A percentile compares a stretch with the other conserved stretches of the same genome.
phyloP scores from a whole-genome alignment of 2,329 filamentous ascomycete species.

The Tolypocladium amazonense region DNA sequence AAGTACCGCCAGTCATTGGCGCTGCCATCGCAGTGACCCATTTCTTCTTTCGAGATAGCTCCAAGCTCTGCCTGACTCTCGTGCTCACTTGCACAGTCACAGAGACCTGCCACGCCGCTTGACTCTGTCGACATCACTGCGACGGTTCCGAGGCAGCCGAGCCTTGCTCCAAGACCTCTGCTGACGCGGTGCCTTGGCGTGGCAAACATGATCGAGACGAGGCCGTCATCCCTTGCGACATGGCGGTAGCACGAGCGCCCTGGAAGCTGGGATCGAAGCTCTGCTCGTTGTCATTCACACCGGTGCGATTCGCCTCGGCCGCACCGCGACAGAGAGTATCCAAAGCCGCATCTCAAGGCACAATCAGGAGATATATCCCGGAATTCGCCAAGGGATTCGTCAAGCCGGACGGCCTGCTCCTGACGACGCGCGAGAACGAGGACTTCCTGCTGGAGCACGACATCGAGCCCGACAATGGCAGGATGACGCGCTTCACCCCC shows the following conservation, averaged over 20 bases:
- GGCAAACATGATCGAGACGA: slow-evolving; percentile 7
- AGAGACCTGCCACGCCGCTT: not conserved
- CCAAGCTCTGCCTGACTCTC: not conserved
- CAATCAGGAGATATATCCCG: slow-evolving; percentile 11
- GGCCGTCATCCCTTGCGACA: slow-evolving; percentile 6
- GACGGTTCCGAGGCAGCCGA: not conserved
- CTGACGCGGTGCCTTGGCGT: not conserved
- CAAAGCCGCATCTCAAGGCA: not conserved
- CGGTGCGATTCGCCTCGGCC: slow-evolving; percentile 7
- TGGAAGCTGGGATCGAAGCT: not conserved
- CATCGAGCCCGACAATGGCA: slow-evolving; percentile 13
- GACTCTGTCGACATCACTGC: not conserved
- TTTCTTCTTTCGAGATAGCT: not conserved
- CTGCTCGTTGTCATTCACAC: not conserved
- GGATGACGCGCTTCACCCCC: slow-evolving; percentile 5
- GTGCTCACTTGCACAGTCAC: not conserved
- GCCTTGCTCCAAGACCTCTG: not conserved
- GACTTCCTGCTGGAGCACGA: slow-evolving; percentile 15
- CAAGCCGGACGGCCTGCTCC: slow-evolving; percentile 11
- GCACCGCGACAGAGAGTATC: not conserved
- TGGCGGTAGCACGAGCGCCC: slow-evolving; percentile 13
- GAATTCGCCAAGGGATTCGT: slow-evolving; percentile 10
- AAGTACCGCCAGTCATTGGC: not conserved
- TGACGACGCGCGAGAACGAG: slow-evolving; percentile 16
- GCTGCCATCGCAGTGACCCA: not conserved